phyloP scores from a whole-genome alignment of 805 yeast genomes.

The Hagleromyces aurorensis region DNA sequence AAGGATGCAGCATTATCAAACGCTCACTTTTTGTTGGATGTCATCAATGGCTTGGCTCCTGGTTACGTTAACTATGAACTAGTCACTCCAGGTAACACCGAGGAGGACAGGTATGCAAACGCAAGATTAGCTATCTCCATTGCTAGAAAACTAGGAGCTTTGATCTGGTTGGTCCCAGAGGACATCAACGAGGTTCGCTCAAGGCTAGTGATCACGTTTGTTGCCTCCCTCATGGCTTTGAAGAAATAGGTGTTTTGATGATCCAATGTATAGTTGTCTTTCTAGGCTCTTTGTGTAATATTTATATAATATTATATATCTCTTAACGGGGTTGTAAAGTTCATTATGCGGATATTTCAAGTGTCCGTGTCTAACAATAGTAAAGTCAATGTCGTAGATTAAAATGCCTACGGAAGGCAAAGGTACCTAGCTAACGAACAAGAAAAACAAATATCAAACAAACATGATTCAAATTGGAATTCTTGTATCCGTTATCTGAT shows the following conservation, averaged over 20 bases:
- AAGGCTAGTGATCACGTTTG: constrained; percentile 85
- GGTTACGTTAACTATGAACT: constrained; percentile 96
- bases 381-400: not conserved
- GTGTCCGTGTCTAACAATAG: constrained; percentile 7
- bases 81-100: constrained; percentile 70
- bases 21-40: constrained; percentile 81
- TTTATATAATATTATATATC: constrained; percentile 1
- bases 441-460: not conserved
- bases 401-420: constrained; percentile 1
- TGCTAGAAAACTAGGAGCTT: constrained; percentile 95
- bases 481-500: constrained; percentile 58
- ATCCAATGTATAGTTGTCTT: constrained; percentile 1
- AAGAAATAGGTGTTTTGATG: constrained; percentile 19
- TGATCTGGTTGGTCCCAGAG: constrained; percentile 99
- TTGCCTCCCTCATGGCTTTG: constrained; percentile 88
- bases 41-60: constrained; percentile 88
- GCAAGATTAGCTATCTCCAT: constrained; percentile 96
- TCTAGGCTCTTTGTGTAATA: constrained; percentile 2
- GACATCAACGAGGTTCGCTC: constrained; percentile 95
- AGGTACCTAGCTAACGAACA: not conserved
- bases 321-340: too few species aligned
- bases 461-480: constrained; percentile 13
- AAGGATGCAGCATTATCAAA: constrained; percentile 68
- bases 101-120: constrained; percentile 84
- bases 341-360: too few species aligned